A percentile compares a stretch with the other conserved stretches of the same genome.
Conservation (phyloP, 208 protist species). For the Wallacemonas rigidus region DNA sequence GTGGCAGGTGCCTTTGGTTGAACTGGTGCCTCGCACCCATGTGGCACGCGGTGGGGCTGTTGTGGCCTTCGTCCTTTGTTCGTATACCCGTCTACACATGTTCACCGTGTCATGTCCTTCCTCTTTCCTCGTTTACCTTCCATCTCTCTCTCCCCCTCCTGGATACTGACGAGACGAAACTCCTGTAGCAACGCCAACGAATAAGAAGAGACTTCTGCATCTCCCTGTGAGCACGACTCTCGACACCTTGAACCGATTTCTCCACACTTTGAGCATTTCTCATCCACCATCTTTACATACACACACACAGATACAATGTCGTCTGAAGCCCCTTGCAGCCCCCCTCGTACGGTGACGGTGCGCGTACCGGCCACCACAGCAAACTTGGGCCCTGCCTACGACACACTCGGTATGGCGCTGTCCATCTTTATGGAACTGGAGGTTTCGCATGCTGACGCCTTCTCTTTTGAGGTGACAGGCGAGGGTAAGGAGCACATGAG, state of each 20-base stretch:
- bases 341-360: slow-evolving; percentile 66
- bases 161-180: too few relatives aligned
- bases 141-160: background rate
- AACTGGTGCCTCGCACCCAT: too few relatives aligned
- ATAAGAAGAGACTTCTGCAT: background rate
- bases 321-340: background rate
- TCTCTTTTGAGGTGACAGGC: slow-evolving; percentile 75
- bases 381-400: slow-evolving; percentile 93
- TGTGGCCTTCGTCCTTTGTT: too few relatives aligned
- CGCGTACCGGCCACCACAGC: slow-evolving; percentile 93
- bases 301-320: background rate
- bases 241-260: background rate
- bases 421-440: slow-evolving; percentile 92
- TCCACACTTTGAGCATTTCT: background rate
- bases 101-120: background rate
- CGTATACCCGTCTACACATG: too few relatives aligned
- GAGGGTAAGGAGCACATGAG: slow-evolving; percentile 80
- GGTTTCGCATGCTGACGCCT: slow-evolving; percentile 74
- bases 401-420: slow-evolving; percentile 91
- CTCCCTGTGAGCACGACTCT: background rate
- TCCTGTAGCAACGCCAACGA: too few relatives aligned
- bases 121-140: slow-evolving; percentile 19
- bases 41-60: too few relatives aligned
- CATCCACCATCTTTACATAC: background rate
- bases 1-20: too few relatives aligned